A percentile compares a stretch with the other conserved stretches of the same genome.
Conservation (phyloP, 306 rosid species). For the Prunus mongolica region DNA sequence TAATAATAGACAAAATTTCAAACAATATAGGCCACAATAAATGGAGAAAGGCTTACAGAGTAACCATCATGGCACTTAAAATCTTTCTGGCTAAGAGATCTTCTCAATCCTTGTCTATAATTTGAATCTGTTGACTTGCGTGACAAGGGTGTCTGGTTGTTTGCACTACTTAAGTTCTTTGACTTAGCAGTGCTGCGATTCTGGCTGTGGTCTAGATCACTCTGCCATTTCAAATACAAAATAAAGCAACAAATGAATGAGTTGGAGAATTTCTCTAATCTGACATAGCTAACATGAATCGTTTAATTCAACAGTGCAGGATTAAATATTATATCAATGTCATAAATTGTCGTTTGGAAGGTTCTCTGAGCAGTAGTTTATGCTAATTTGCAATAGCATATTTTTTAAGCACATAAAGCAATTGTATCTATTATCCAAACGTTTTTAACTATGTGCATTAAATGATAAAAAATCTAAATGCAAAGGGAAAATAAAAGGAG, state of each 20-base stretch:
- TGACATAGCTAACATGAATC: background rate
- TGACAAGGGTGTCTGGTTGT: slow-evolving; percentile 30
- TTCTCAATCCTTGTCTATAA: slow-evolving; percentile 52
- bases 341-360: background rate
- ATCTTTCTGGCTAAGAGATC: slow-evolving; percentile 80
- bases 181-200: slow-evolving; percentile 36
- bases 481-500: background rate
- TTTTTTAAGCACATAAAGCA: background rate
- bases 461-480: background rate
- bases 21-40: background rate
- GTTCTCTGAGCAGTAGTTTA: background rate
- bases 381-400: background rate
- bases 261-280: background rate
- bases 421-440: background rate
- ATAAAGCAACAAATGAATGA: slow-evolving; percentile 4
- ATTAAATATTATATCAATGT: background rate
- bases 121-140: slow-evolving; percentile 52
- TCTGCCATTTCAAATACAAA: slow-evolving; percentile 48
- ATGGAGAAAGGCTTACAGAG: slow-evolving; percentile 58
- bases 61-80: slow-evolving; percentile 72
- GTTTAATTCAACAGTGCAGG: background rate
- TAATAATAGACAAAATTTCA: background rate
- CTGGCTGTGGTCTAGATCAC: slow-evolving; percentile 69
- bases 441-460: background rate
- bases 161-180: slow-evolving; percentile 43